Conservation (phyloP, 306 rosid genomes). For the Prunus kanzakura region DNA sequence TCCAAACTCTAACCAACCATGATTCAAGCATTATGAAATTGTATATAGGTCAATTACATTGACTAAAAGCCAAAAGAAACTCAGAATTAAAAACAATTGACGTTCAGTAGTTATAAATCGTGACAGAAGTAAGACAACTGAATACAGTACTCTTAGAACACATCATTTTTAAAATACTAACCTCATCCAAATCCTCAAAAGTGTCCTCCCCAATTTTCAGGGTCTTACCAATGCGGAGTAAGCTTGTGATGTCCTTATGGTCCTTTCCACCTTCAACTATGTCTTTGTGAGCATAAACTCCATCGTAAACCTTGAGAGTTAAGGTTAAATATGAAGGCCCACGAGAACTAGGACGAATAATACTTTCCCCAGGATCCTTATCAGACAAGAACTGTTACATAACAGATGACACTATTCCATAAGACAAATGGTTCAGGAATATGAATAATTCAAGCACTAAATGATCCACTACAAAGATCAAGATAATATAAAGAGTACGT, state of each 20-base stretch:
- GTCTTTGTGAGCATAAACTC: slow-evolving; percentile 98
- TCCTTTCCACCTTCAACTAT: slow-evolving; percentile 98
- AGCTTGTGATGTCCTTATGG: slow-evolving; percentile 90
- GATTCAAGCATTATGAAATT: not conserved
- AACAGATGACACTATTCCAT: not conserved
- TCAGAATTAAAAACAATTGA: not conserved
- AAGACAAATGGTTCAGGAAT: not conserved
- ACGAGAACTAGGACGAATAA: slow-evolving; percentile 89
- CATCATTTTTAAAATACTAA: slow-evolving; percentile 18
- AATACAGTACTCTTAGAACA: not conserved
- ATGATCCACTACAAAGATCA: not conserved
- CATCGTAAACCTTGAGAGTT: slow-evolving; percentile 88
- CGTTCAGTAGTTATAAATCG: not conserved
- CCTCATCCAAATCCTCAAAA: slow-evolving; percentile 98
- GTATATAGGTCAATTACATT: not conserved
- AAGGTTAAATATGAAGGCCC: slow-evolving; percentile 90
- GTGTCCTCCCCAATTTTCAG: slow-evolving; percentile 97
- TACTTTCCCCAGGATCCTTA: slow-evolving; percentile 97
- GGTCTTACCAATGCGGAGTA: slow-evolving; percentile 93
- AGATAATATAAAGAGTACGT: not conserved
- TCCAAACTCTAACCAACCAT: not conserved
- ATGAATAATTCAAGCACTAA: not conserved
- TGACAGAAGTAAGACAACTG: not conserved
- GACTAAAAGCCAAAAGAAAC: not conserved
- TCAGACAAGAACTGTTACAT: slow-evolving; percentile 74